Evolutionary conservation across 2,329 filamentous ascomycete genomes (phyloP), one percentile per base, ranked within the genome.

Genomic region (Aspergillus udagawae): DNA sequence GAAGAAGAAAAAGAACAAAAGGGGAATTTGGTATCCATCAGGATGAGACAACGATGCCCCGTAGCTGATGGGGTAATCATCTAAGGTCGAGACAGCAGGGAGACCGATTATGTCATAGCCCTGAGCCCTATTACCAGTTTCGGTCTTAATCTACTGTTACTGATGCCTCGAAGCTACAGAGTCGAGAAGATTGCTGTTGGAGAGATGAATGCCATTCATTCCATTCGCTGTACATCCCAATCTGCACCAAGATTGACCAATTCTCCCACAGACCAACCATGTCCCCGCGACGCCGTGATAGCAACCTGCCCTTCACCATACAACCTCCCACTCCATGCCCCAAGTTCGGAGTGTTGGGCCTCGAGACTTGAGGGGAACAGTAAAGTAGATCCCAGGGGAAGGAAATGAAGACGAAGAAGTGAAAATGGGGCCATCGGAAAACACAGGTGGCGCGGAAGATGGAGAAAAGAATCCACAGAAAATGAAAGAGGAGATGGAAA

Each of bases 401-500:
- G 28, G 42, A 44, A 49, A 51, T 51, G 35, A 20, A 52, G 42
- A 38, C 32, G 41, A 25, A 28, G 49, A n/a, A 35, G 38, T 25
- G 51, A 50, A 38, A 32, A 25, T 21, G 29, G 49, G 49, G 48
- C 27, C 38, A 35, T 35, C 35, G 20, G 49, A 51, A 54, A 23
- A 54, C 29, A 58, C 54, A 44, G 56, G 53, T 27, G 49, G 42
- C 51, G 41, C 27, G 41, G 44, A 52, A 56, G 52, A 41, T 51
- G 56, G 52, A 23, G 23, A 59, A 42, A 54, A 55, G 21, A 59
- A 52, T 53, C 48, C 32, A 58, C 49, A 52, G 57, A 48, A 59
- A 60, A 55, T 57, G 57, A 57, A 63, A 62, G 57, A 54, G 63
- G 52, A 65, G 57, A 62, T 57, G 59, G 58, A 60, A 59, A 60